Evolutionary conservation across 441 rosid species (phyloP), one percentile per base, ranked within the genome.

Genomic region (Erysimum pusillum): DNA sequence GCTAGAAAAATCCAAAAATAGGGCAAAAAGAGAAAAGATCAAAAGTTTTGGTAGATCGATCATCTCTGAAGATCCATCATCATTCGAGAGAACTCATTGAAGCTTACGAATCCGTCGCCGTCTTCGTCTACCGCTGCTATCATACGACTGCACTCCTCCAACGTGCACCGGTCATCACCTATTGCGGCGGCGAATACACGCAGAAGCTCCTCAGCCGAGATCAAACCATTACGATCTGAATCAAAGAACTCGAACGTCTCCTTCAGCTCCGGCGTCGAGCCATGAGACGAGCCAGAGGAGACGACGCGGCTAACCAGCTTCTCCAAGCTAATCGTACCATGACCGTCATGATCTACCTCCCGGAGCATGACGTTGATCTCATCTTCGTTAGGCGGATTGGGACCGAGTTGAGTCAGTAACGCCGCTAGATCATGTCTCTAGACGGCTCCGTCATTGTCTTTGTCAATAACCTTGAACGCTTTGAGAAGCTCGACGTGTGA

Each of bases 221-320:
- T 89, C 75, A 52, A 80, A 15, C 92, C 94, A 65, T 92, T 90
- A 9, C 70, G 84, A 76, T 92, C 94, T 32, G 83, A 59, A 67
- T 92, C 97, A 38, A 92, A 92, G 67, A 85, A 79, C 42, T 85
- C 87, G 7, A 92, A 92, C 3, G 91, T 80, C 74, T 85, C 88
- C 32, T 75, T 76, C 4, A 92, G 83, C 78, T 92, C 96, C 79
- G 28, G 28, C 28, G 86, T 91, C 56, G 80, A 86, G 60, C 56
- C 81, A 54, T 3, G 74, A 17, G 14, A 61, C 2, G 32, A 13
- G 20, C 13, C 67, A 13, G 87, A 41, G 10, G 71, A 72, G n/a
- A 75, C 85, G 11, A 86, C 72, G 59, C 69, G 81, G 61, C 42
- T 73, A 81, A 76, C 69, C 61, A 92, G 67, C 3, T 83, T 81